Base-by-base conservation (phyloP, 1,284 basidiomycete genomes). In the Papiliotrema laurentii region DNA sequence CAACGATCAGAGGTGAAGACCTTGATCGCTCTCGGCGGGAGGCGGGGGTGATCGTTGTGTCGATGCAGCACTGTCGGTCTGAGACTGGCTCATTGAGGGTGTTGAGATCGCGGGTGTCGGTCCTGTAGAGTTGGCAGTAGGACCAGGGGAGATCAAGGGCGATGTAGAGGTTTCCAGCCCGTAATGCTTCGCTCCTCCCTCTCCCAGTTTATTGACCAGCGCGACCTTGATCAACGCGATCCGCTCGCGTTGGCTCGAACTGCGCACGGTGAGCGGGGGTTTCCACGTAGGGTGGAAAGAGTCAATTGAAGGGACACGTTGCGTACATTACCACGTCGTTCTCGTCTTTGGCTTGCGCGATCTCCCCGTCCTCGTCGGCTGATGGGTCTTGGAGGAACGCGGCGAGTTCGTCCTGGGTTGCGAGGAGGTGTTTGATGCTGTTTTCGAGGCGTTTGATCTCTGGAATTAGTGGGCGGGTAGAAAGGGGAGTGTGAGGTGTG, bases 371-470 rank as follows among this genome's bases (percentile, higher is more conserved):
- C 22, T 55, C 53, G 33, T 61, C 63, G 5, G 53, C 69, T 39
- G 79, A 79, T 2, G 75, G 61, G 55, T 68, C 69, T 27, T 63
- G 61, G 33, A 83, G 63, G 49, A 78, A 77, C 40, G 79, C 77
- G 36, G 72, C 63, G 19, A 90, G 72, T 47, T 81, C 76, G 2
- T 70, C 63, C 64, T 89, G 87, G 2, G 87, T 86, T 43, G 76
- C 72, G 51, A 72, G 74, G 34, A 90, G 73, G 58, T 83, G 84
- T 33, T 69, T 57, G 43, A 90, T 70, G 10, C 87, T 89, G 63
- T 87, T 84, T 56, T 82, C 79, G 16, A 90, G 76, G 40, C 88
- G 81, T 26, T 80, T 69, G 44, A 89, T 86, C 68, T 90, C 87
- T 89, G 68, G 14, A 30, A 9, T 18, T 56, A n/a, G n/a, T n/a